phyloP scores from a whole-genome alignment of 768 basidiomycete genomes.

The Plicaturopsis crispa region DNA sequence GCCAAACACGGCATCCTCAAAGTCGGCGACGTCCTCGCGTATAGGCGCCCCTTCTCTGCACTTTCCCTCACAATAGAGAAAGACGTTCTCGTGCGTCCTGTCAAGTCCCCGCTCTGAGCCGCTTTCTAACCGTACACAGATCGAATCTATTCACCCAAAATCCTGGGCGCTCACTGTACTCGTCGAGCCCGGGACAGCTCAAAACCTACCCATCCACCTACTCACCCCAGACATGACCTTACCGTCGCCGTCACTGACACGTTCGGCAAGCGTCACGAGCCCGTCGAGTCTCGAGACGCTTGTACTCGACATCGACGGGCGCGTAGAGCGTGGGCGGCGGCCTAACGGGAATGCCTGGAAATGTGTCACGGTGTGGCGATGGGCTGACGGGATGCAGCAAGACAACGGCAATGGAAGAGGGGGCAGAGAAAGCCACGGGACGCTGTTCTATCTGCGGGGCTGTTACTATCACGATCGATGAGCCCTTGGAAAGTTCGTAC shows the following conservation, averaged over 20 bases:
- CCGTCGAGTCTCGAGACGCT: slow-evolving; percentile 44
- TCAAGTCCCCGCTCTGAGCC: background rate
- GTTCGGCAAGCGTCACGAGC: slow-evolving; percentile 29
- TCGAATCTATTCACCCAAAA: slow-evolving; percentile 35
- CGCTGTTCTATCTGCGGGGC: slow-evolving; percentile 41
- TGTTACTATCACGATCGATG: slow-evolving; percentile 25
- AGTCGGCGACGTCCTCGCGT: slow-evolving; percentile 48
- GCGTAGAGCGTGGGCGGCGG: slow-evolving; percentile 31
- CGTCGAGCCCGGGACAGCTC: slow-evolving; percentile 26
- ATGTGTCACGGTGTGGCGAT: slow-evolving; percentile 45
- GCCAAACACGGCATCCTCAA: slow-evolving; percentile 35
- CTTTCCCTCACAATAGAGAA: slow-evolving; percentile 39
- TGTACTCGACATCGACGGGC: slow-evolving; percentile 43
- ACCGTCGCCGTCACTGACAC: slow-evolving; percentile 16
- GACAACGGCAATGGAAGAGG: slow-evolving; percentile 20
- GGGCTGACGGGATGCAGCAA: slow-evolving; percentile 23
- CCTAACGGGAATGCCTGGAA: slow-evolving; percentile 55
- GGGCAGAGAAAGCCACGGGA: slow-evolving; percentile 39
- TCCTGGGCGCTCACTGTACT: slow-evolving; percentile 35
- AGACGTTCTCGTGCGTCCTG: slow-evolving; percentile 39
- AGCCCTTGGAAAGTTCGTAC: background rate
- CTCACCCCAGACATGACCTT: slow-evolving; percentile 21
- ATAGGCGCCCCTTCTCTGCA: slow-evolving; percentile 38
- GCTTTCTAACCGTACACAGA: slow-evolving; percentile 20
- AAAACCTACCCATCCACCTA: slow-evolving; percentile 29